Percentiles rank a stretch among this genome's conserved stretches.
phyloP scores from a whole-genome alignment of 1,139 yeast species.

The Suhomyces bokatorum region DNA sequence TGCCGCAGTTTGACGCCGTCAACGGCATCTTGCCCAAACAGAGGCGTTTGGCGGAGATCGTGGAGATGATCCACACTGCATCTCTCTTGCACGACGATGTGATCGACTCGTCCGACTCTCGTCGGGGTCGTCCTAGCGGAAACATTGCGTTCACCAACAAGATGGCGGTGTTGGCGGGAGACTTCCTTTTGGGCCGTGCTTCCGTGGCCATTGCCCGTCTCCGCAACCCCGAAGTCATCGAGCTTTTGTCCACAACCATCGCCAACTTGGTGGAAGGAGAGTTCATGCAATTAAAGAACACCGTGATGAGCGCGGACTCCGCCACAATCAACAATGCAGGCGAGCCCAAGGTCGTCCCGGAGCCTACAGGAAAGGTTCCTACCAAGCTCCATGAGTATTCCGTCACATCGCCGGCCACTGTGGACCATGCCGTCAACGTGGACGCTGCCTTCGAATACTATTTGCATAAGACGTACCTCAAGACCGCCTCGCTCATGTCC shows the following conservation, averaged over 20 bases:
- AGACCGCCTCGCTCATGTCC: conserved; percentile 95
- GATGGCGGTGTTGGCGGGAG: conserved; percentile 97
- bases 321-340: conserved; percentile 50
- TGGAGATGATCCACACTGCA: conserved; percentile 98
- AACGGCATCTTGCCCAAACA: conserved; percentile 90
- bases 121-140: conserved; percentile 90
- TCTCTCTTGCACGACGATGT: conserved; percentile 97
- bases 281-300: conserved; percentile 95
- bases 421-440: conserved; percentile 68
- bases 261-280: conserved; percentile 98
- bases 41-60: conserved; percentile 92
- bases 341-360: conserved; percentile 52
- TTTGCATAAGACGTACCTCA: conserved; percentile 89
- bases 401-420: conserved; percentile 36
- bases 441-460: conserved; percentile 93
- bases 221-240: conserved; percentile 96
- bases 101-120: conserved; percentile 85
- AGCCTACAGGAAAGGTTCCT: conserved; percentile 66
- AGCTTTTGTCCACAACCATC: conserved; percentile 89
- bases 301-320: conserved; percentile 58
- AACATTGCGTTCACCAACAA: conserved; percentile 93
- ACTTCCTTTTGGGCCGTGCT: conserved; percentile 90
- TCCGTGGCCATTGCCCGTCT: conserved; percentile 93
- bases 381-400: conserved; percentile 61
- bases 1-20: conserved; percentile 59